Base-by-base conservation (phyloP, 2,329 filamentous ascomycete species). In the Leptodontidium sp. region DNA sequence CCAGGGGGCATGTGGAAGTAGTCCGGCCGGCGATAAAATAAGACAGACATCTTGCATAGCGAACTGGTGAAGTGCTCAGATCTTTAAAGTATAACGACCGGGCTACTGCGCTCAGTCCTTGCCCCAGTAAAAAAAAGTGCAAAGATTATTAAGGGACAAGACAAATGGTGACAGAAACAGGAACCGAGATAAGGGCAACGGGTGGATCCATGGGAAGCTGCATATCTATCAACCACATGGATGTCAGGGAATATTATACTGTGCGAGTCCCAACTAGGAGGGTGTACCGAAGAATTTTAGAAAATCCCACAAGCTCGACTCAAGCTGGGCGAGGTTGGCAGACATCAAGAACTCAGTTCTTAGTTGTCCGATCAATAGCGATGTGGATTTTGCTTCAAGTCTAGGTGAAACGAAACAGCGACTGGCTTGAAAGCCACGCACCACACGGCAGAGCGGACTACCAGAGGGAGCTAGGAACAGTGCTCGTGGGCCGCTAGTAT, bases 11-110 rank as follows among this genome's bases (percentile, higher is more conserved):
- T 74, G 7, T 62, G 50, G 26, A 74, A 64, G 65, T 76, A 77
- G 55, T 77, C 73, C 3, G 76, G 76, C 29, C 76, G 74, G 55
- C 74, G 72, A 53, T 78, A 77, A 63, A 78, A 77, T 21, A 78
- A 71, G 26, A 77, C 58, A 58, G 76, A 77, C 76, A 77, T 77
- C n/a, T 43, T 66, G 65, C 12, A 32, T 14, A 6, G 47, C 15
- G 32, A 65, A n/a, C 24, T 15, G 21, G 2, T 32, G 26, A 24
- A 55, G 14, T 35, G 52, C 14, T 50, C 35, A 3, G 21, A 21
- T 50, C 26, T 1, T 1, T n/a, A 26, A 24, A 21, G 1, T 8
- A 8, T 5, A 50, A 24, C 6, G n/a, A 50, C 12, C 9, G 9
- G n/a, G n/a, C 7, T 21, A 7, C n/a, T 4, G 8, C 7, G n/a